Evolutionary conservation across 306 rosid genomes (phyloP).

Genomic region (Arachis hypogaea): DNA sequence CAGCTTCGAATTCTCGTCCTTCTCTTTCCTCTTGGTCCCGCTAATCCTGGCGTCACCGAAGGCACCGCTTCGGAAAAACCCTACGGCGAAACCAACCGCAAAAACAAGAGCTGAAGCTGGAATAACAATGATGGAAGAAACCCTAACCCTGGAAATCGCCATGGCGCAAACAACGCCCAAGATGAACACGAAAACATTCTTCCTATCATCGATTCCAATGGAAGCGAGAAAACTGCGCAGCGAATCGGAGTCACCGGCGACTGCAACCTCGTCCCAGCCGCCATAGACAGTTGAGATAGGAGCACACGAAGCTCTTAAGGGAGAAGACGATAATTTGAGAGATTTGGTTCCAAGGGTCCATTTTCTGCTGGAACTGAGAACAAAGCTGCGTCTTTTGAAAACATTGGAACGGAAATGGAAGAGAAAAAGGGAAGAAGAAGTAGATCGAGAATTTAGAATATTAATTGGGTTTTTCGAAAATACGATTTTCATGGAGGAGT

Average conservation of each 20-base stretch:
- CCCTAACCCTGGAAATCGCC: slow-evolving; percentile 82
- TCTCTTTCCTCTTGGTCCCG: slow-evolving; percentile 59
- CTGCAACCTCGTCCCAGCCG: slow-evolving; percentile 76
- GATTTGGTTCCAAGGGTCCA: slow-evolving; percentile 40
- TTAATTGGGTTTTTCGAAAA: slow-evolving; percentile 40
- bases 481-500: slow-evolving; percentile 53
- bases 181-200: slow-evolving; percentile 59
- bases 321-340: slow-evolving; percentile 41
- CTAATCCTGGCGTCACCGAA: slow-evolving; percentile 46
- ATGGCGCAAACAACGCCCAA: slow-evolving; percentile 79
- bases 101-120: slow-evolving; percentile 80
- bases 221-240: slow-evolving; percentile 66
- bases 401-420: slow-evolving; percentile 43
- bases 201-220: slow-evolving; percentile 68
- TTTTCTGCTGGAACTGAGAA: slow-evolving; percentile 37
- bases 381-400: slow-evolving; percentile 36
- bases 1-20: slow-evolving; percentile 52
- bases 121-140: slow-evolving; percentile 73
- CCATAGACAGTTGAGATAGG: slow-evolving; percentile 56
- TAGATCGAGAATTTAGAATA: slow-evolving; percentile 29
- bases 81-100: slow-evolving; percentile 71
- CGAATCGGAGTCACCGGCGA: slow-evolving; percentile 57
- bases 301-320: slow-evolving; percentile 45
- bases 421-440: slow-evolving; percentile 34
- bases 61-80: slow-evolving; percentile 61